Evolutionary conservation across 371 early-diverging fungal genomes (phyloP), one percentile per base, ranked within the genome.

Genomic region (Synchytrium microbalum): DNA sequence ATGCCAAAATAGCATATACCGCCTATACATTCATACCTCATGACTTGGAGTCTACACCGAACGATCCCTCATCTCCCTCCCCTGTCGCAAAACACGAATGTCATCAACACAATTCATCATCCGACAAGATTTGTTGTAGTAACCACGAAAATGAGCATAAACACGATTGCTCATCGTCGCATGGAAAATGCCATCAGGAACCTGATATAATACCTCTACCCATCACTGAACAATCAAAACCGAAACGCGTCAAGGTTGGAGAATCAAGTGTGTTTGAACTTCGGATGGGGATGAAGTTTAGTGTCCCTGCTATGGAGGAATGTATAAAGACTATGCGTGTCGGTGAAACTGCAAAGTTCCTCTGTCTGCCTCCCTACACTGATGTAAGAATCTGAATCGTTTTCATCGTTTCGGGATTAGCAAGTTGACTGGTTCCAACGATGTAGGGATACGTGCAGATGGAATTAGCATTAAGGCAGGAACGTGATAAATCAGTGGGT

Each of bases 241-340:
- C 71, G 51, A 65, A 73, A 24, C 46, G 62, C 51, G 67, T 67
- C 27, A 60, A 58, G 19, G 60, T 59, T 16, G 58, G 53, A 19
- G 72, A 73, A 2, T n/a, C n/a, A n/a, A n/a, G n/a, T n/a, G n/a
- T n/a, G n/a, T 76, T 76, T 60, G 77, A 76, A 61, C 32, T 76
- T 62, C 66, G 73, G 10, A 66, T 73, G 1, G 78, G 79, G 1
- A 67, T 69, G 62, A 68, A 66, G 8, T 79, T 79, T 63, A 69
- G 75, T 16, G 79, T 76, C 19, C 66, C 62, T 23, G 69, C 68
- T 1, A 53, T 79, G 55, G 79, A 79, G 54, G 62, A 67, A 26
- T 71, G 73, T 52, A 68, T 79, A 13, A 73, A 75, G 58, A 64
- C 74, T 3, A 76, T 79, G 79, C 23, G 53, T 16, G 59, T 74